Evolutionary conservation across 2,329 filamentous ascomycete species (phyloP), one percentile per base, ranked within the genome.

Genomic region (Ophioceras dolichostomum): DNA sequence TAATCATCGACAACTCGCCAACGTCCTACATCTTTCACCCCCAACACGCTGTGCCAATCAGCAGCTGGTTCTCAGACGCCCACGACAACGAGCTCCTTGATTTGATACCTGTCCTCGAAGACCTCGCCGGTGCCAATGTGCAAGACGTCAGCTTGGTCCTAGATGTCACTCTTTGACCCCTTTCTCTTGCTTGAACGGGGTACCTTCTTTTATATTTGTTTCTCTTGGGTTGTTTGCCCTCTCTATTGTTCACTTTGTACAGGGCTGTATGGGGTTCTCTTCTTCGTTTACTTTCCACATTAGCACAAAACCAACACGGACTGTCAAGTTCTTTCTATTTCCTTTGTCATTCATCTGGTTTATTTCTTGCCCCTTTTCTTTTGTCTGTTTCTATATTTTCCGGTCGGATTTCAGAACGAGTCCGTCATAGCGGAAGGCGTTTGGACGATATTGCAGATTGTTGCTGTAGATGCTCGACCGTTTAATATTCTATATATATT

Each of bases 21-120:
- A 98, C 91, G 4, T 96, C 89, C 10, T 98, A 98, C 67, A 96
- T 98, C 52, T 98, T 98, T 73, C 91, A 98, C 57, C 91, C 91
- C 18, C 89, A 98, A 65, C 91, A 98, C 59, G 91, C 91, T 43
- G 89, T 98, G 35, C 91, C 91, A 19, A 98, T 98, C 65, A 95
- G 88, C 73, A 96, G 89, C 70, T 98, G 91, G 91, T 98, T 98
- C 66, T 95, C 88, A 47, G 91, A 98, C 63, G 91, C 91, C 43
- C 91, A 98, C 62, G 91, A 98, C 66, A 98, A 98, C 62, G 91
- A 98, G 70, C 73, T 98, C 44, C 71, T 98, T 53, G 91, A 98
- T 58, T 69, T 98, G 51, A 96, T 98, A 58, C 91, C 91, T 37
- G 91, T 98, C 51, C 85, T 98, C 47, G 91, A 98, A 70, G 91